phyloP scores from a whole-genome alignment of 2,329 filamentous ascomycete species.

The Ophiostoma quercus region DNA sequence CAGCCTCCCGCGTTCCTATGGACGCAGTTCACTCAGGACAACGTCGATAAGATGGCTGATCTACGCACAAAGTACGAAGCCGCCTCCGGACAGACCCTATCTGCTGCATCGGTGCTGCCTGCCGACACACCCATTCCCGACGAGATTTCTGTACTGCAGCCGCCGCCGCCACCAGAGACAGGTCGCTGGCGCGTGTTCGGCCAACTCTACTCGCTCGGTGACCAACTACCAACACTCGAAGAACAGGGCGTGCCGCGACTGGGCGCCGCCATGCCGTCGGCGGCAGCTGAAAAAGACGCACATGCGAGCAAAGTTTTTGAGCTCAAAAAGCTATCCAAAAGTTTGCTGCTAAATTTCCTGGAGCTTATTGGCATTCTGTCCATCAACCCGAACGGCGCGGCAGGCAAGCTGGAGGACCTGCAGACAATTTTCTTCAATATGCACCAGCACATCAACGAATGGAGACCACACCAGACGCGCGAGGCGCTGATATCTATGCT shows the following conservation, averaged over 20 bases:
- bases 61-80: constrained; percentile 40
- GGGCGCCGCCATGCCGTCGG: constrained; percentile 42
- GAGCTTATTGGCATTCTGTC: constrained; percentile 71
- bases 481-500: constrained; percentile 83
- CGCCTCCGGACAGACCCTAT: constrained; percentile 29
- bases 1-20: constrained; percentile 78
- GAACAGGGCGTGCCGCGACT: constrained; percentile 68
- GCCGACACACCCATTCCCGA: constrained; percentile 49
- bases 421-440: constrained; percentile 83
- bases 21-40: constrained; percentile 76
- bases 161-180: constrained; percentile 66
- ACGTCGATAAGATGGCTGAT: constrained; percentile 52
- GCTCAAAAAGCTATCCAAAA: constrained; percentile 75
- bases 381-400: constrained; percentile 57
- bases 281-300: constrained; percentile 38
- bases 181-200: constrained; percentile 74
- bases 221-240: constrained; percentile 61
- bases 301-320: constrained; percentile 61
- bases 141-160: constrained; percentile 72
- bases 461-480: constrained; percentile 84
- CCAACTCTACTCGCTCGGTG: constrained; percentile 56
- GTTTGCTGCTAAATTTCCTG: constrained; percentile 80
- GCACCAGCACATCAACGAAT: constrained; percentile 90
- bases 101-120: constrained; percentile 36
- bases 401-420: constrained; percentile 70